Base-by-base conservation (phyloP, 495 filamentous ascomycete species). In the Geopyxis carbonaria region DNA sequence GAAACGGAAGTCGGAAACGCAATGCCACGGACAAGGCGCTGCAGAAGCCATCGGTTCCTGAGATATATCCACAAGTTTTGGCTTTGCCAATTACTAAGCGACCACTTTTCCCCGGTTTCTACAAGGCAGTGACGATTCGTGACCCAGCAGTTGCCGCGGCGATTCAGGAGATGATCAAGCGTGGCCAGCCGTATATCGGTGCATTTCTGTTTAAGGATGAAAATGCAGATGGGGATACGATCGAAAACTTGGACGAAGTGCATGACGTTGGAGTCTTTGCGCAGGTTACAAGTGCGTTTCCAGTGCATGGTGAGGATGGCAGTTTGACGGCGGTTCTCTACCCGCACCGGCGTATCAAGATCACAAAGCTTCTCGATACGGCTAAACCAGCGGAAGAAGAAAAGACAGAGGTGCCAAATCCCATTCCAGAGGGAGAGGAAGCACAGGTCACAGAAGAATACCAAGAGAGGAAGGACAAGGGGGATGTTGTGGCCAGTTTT, bases 121-220 rank as follows among this genome's bases (percentile, higher is more conserved):
- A 99, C 63, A 99, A 99, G 57, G 86, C 91, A 2, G 80, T 99
- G 43, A 95, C 89, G 3, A 85, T 99, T 38, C 76, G 78, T 45
- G 82, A 99, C 56, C 79, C 75, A 4, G 78, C 83, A 47, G 91
- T 99, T 16, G 74, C 80, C 22, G 67, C 71, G 24, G 91, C 91
- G 10, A 91, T 99, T 43, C 73, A 83, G 46, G 91, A 99, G 45
- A 89, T 92, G 75, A 80, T 95, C 58, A 91, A 87, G 64, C 72
- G 86, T n/a, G 89, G 91, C 6, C 91, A 99, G 58, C 91, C 87
- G 31, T 99, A 99, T 46, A 80, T 99, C 22, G 91, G 91, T 41
- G 86, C 84, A 8, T 99, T 99, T 59, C 57, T 95, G 48, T 81
- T 94, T 62, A 95, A 95, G 59, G 87, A 95, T 57, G 87, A 93